Percentiles rank a stretch among this genome's conserved stretches.
Evolutionary conservation across 495 filamentous ascomycete species (phyloP).

Genomic region (Aspergillus saccharolyticus): DNA sequence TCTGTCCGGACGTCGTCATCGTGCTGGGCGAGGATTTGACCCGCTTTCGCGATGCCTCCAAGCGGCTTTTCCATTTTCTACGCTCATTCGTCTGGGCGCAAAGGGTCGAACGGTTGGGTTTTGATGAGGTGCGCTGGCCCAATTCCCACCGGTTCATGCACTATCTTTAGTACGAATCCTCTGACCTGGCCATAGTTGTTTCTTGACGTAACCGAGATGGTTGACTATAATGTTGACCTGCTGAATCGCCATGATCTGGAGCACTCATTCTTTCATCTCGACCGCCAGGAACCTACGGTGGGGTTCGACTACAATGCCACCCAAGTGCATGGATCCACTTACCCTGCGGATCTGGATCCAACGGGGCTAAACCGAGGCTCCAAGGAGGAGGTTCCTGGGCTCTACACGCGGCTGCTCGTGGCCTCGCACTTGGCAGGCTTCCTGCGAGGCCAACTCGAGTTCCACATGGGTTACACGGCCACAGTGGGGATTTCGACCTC

Average conservation of each 20-base stretch:
- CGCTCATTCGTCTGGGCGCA: constrained; percentile 66
- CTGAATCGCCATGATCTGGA: constrained; percentile 61
- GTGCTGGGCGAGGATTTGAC: constrained; percentile 84
- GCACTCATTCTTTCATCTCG: constrained; percentile 77
- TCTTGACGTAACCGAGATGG: constrained; percentile 77
- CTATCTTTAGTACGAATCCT: background rate
- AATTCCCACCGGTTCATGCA: background rate
- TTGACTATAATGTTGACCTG: constrained; percentile 69
- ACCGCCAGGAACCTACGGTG: constrained; percentile 64
- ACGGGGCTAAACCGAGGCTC: background rate
- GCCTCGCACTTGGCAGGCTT: constrained; percentile 71
- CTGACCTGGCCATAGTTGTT: constrained; percentile 27
- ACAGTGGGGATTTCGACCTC: constrained; percentile 85
- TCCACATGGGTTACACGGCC: constrained; percentile 76
- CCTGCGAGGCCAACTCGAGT: constrained; percentile 65
- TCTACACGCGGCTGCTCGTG: constrained; percentile 54
- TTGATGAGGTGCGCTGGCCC: constrained; percentile 62
- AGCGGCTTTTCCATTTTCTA: constrained; percentile 67
- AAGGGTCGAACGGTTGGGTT: constrained; percentile 72
- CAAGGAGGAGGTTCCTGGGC: constrained; percentile 12
- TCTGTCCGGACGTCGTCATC: constrained; percentile 80
- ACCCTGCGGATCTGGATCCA: constrained; percentile 29
- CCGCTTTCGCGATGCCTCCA: constrained; percentile 79
- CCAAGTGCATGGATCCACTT: constrained; percentile 51
- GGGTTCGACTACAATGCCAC: constrained; percentile 78